Conservation (phyloP, 768 basidiomycete species). For the Termitomyces sp. region DNA sequence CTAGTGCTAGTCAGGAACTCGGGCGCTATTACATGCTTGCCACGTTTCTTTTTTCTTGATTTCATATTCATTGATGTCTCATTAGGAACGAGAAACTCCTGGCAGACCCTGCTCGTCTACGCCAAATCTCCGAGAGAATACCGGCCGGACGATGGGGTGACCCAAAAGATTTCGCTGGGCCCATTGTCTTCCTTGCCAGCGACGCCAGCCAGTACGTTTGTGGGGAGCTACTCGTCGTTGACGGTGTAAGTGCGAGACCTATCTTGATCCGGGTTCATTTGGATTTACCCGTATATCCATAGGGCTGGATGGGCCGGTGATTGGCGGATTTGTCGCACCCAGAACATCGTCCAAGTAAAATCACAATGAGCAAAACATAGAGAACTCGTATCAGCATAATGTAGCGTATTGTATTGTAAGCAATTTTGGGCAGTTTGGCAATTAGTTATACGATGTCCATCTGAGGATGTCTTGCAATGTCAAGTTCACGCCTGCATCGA, state of each 20-base stretch:
- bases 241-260: constrained; percentile 48
- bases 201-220: constrained; percentile 69
- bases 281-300: constrained; percentile 18
- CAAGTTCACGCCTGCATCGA: neutral
- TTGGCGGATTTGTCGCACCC: neutral
- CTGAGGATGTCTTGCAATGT: neutral
- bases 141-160: constrained; percentile 72
- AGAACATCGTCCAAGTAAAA: neutral
- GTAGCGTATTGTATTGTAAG: neutral
- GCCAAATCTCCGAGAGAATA: constrained; percentile 74
- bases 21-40: neutral
- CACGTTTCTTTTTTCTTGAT: neutral
- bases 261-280: constrained; percentile 16
- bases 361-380: neutral
- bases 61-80: constrained; percentile 3
- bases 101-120: constrained; percentile 57
- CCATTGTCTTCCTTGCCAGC: constrained; percentile 68
- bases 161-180: constrained; percentile 74
- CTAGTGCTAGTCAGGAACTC: neutral
- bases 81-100: constrained; percentile 49
- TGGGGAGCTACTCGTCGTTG: constrained; percentile 70
- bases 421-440: no score
- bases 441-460: neutral
- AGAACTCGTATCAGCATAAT: neutral
- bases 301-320: constrained; percentile 68